Base-by-base conservation (phyloP, 176 grass and related monocot species). In the Panicum miliaceum region DNA sequence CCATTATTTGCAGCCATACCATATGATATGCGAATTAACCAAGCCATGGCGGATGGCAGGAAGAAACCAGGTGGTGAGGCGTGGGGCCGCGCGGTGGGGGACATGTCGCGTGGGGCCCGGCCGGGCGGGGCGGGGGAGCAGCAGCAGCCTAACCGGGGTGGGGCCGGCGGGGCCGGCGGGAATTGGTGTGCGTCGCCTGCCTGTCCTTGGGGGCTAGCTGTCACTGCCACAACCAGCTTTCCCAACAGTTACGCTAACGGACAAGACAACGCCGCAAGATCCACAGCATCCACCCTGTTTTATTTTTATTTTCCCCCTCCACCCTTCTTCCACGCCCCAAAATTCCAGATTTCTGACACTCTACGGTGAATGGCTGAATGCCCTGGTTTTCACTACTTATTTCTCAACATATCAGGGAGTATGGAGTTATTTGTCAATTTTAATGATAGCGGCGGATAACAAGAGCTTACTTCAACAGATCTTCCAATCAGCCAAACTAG, bases 171-270 rank as follows among this genome's bases (percentile, higher is more conserved):
- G 46, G 62, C 52, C 2, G 71, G 19, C 3, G 63, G 50, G 34
- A 53, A 60, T 15, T 66, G 62, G 62, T 35, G 52, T 26, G 45
- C 6, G 57, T 42, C 85, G 45, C 42, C 84, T 65, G 75, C 81
- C 86, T 78, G 79, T 83, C 73, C 64, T 64, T 80, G 19, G 82
- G 81, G 63, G 60, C 75, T 75, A 63, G 64, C 78, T 90, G 83
- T 64, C 88, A 86, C 64, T 82, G 64, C 78, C 45, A 64, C 63
- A 42, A 71, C 65, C 71, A 82, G 83, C 78, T 65, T 86, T 86
- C 65, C 72, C 7, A 77, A 72, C 83, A 81, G 78, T 65, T 52
- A 7, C 32, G 19, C 61, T 59, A 61, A 34, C 76, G 51, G 76
- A 81, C 88, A 77, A 45, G 76, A 71, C 88, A 71, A 36, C 0